phyloP scores from a whole-genome alignment of 139 green algal genomes.

The Tetraselmis chui region DNA sequence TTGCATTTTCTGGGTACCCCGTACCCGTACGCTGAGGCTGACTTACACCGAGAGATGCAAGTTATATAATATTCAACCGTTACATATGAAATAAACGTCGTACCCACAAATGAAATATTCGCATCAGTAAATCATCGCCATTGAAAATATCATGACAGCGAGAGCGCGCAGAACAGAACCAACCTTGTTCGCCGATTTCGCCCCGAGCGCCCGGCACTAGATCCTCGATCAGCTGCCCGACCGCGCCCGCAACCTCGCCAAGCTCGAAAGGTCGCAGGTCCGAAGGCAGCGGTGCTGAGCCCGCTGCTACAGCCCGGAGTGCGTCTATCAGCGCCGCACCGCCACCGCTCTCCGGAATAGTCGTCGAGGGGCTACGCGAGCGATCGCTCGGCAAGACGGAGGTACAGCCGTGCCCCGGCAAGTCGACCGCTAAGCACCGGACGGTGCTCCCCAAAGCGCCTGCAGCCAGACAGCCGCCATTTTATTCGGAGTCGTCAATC shows the following conservation, averaged over 20 bases:
- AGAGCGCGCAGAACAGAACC: no score
- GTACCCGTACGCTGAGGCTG: no score
- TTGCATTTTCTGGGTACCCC: no score
- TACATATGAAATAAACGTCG: no score
- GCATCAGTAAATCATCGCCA: no score
- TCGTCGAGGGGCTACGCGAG: background rate
- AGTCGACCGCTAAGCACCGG: slow-evolving; percentile 54
- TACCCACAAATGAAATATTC: no score
- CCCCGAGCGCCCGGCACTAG: background rate
- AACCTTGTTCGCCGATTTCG: no score
- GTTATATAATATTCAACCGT: no score
- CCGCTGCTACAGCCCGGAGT: slow-evolving; percentile 3
- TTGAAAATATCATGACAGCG: no score
- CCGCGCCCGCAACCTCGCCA: background rate
- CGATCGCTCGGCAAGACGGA: background rate
- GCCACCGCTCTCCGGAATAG: background rate
- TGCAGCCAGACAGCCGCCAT: slow-evolving; percentile 38
- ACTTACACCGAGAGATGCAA: no score
- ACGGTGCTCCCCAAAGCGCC: slow-evolving; percentile 10
- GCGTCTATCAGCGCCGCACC: background rate
- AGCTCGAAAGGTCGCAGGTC: slow-evolving; percentile 17
- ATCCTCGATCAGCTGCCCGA: background rate
- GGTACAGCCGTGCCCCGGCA: slow-evolving; percentile 70
- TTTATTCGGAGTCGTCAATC: no score
- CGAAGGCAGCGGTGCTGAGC: slow-evolving; percentile 27